Conservation (phyloP, 495 filamentous ascomycete species). For the Penicillium bialowiezense region DNA sequence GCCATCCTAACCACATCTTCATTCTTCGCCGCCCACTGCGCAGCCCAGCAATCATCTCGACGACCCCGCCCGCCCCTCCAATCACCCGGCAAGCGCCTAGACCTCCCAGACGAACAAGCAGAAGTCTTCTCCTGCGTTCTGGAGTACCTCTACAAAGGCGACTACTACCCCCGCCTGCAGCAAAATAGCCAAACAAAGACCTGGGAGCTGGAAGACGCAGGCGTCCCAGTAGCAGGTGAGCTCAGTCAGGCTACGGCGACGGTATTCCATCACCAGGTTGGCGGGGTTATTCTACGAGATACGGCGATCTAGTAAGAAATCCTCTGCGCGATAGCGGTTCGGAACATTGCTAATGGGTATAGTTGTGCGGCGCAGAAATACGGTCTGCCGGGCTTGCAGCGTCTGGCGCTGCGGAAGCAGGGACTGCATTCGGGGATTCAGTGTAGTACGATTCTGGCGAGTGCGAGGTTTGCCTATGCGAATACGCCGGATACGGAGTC, state of each 20-base stretch:
- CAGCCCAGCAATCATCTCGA: constrained; percentile 12
- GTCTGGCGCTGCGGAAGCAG: constrained; percentile 80
- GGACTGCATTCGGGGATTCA: constrained; percentile 79
- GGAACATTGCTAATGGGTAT: too few relatives aligned
- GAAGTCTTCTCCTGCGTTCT: constrained; percentile 88
- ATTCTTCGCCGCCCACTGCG: constrained; percentile 58
- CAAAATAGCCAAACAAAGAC: constrained; percentile 65
- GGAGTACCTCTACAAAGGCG: constrained; percentile 91
- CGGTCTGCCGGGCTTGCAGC: constrained; percentile 75
- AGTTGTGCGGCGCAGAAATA: constrained; percentile 82
- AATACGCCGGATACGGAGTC: constrained; percentile 87
- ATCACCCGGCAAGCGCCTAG: constrained; percentile 58
- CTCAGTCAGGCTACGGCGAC: constrained; percentile 43
- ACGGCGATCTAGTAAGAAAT: constrained; percentile 78
- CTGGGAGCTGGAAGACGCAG: constrained; percentile 67
- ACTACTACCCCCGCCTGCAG: constrained; percentile 77
- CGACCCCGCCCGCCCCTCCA: constrained; percentile 15
- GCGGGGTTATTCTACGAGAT: constrained; percentile 74
- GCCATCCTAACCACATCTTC: constrained; percentile 74
- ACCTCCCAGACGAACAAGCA: constrained; percentile 80
- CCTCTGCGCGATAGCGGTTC: too few relatives aligned
- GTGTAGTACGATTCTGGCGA: constrained; percentile 77
- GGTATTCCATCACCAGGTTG: constrained; percentile 62
- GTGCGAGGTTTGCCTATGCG: constrained; percentile 82
- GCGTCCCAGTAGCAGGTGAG: constrained; percentile 35